Evolutionary conservation across 2,329 filamentous ascomycete genomes (phyloP), one percentile per base, ranked within the genome.

Genomic region (Neurospora sp.): DNA sequence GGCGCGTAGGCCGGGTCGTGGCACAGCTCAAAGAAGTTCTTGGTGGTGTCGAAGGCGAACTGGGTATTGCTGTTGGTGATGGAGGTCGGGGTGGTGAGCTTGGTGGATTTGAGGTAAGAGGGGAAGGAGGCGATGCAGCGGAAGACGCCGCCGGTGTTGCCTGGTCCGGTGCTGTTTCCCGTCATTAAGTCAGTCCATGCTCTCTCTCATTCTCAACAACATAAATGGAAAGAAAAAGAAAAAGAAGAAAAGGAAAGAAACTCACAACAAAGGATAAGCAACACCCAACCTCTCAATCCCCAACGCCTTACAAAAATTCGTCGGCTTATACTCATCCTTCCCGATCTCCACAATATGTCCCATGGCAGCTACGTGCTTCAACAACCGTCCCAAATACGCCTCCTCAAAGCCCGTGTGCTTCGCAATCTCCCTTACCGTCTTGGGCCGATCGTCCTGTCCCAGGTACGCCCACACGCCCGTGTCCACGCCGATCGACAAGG

Each of bases 301-400:
- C 68, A 82, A 71, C 0, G 79, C 77, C 57, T 75, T 80, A 62
- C 77, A 75, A 69, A 81, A 82, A 74, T 79, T 81, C 69, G 79
- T 82, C 0, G 77, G 74, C 72, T 74, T 72, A 72, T 82, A 83
- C 37, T 78, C 76, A 62, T 82, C 79, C 0, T 70, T 67, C 0
- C 74, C 79, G 0, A 76, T 75, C 70, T 82, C 80, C 0, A 74
- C 73, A 66, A 83, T 73, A 70, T 82, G 80, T 0, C 81, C 81
- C 78, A 82, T 81, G 0, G 80, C 77, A 0, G 74, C 76, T 0
- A 82, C 71, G 69, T 82, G 81, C 15, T 78, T 74, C 74, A 82
- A 74, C 39, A 82, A 72, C 8, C 80, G 79, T 15, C 71, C 74
- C 71, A 36, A 3, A 67, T 52, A 70, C 6, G 23, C n/a, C 46